These are phyloP conservation scores for Raffaelea deltoideospora DNA, from an alignment of 2,329 filamentous ascomycete species.

Conservation along the genomic window DNA sequence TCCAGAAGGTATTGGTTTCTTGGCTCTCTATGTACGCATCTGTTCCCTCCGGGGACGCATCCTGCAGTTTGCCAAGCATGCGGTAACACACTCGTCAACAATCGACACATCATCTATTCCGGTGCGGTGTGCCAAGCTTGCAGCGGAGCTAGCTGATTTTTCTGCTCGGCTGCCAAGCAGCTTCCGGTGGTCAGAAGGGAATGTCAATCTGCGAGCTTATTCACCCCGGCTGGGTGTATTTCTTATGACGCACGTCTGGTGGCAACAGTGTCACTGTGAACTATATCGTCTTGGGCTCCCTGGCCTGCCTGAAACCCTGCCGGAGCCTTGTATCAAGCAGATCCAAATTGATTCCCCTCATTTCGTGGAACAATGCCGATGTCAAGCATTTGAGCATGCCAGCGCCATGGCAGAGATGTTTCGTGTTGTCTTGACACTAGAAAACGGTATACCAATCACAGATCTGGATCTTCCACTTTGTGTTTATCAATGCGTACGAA, in stretches of 20 bases:
- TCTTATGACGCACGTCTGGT: slow-evolving; percentile 45
- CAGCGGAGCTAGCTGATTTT: slow-evolving; percentile 30
- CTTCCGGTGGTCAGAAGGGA: slow-evolving; percentile 42
- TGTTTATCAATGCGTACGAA: slow-evolving; percentile 37
- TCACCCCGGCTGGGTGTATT: slow-evolving; percentile 42
- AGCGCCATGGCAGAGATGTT: slow-evolving; percentile 41
- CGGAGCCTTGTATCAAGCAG: slow-evolving; percentile 25
- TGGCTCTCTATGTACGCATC: slow-evolving; percentile 41
- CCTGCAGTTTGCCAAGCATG: slow-evolving; percentile 35
- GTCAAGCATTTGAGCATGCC: slow-evolving; percentile 38
- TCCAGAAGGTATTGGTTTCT: slow-evolving; percentile 37
- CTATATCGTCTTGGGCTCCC: slow-evolving; percentile 37
- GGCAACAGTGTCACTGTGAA: slow-evolving; percentile 43
- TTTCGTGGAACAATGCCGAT: slow-evolving; percentile 32
- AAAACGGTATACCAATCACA: slow-evolving; percentile 33
- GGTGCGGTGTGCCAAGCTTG: slow-evolving; percentile 30
- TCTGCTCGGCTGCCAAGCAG: slow-evolving; percentile 36
- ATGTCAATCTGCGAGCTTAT: slow-evolving; percentile 38
- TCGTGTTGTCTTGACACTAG: slow-evolving; percentile 31
- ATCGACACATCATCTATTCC: slow-evolving; percentile 17
- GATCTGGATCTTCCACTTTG: slow-evolving; percentile 41
- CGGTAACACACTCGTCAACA: slow-evolving; percentile 2
- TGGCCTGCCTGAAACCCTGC: slow-evolving; percentile 35
- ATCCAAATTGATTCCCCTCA: slow-evolving; percentile 23
- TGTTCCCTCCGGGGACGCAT: slow-evolving; percentile 39